A percentile compares a stretch with the other conserved stretches of the same genome.
These are phyloP conservation scores for Astrocystis sublimbata DNA, from an alignment of 495 filamentous ascomycete genomes.

Conservation along the genomic window DNA sequence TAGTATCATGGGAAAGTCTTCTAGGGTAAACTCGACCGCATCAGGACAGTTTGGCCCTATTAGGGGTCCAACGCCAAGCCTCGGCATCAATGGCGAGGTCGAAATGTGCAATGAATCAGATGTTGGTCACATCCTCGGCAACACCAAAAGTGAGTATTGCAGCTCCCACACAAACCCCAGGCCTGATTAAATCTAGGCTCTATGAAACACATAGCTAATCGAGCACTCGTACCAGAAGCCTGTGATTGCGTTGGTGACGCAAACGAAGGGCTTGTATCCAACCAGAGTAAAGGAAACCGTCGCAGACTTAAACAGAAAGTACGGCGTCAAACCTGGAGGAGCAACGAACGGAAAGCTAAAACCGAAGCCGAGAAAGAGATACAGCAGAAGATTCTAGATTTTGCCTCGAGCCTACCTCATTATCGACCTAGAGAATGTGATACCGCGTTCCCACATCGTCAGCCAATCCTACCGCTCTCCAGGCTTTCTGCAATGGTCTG, in stretches of 20 bases:
- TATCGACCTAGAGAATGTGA: neutral
- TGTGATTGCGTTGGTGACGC: neutral
- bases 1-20: neutral
- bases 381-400: neutral
- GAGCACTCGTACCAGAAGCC: neutral
- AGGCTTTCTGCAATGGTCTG: neutral
- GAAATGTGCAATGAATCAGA: neutral
- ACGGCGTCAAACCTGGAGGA: neutral
- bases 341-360: neutral
- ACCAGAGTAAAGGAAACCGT: neutral
- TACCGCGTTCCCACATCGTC: neutral
- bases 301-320: neutral
- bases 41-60: neutral
- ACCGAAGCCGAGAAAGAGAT: neutral
- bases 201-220: neutral
- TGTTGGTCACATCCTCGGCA: neutral
- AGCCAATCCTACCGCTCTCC: neutral
- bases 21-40: neutral
- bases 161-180: neutral
- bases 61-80: neutral
- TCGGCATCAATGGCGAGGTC: neutral
- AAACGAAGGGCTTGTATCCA: neutral
- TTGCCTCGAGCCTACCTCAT: neutral
- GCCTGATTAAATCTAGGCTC: neutral
- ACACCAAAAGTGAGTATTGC: neutral